Base-by-base conservation (phyloP, 1,284 basidiomycete species). In the Prillingera fragicola region DNA sequence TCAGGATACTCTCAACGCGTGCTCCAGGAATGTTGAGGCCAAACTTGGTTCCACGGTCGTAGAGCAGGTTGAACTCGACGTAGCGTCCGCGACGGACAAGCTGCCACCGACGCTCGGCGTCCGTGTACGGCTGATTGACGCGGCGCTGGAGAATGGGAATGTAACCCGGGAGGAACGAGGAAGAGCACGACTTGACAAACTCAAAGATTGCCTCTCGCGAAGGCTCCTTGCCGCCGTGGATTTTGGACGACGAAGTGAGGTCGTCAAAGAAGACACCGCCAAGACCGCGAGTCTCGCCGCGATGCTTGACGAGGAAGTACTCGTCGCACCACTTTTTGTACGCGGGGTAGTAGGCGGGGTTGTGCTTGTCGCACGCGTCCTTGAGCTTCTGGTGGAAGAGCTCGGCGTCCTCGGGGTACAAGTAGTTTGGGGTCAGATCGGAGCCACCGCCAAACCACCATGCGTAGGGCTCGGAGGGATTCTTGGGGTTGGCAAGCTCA, bases 401-500 rank as follows among this genome's bases (percentile, higher is more conserved):
- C 19, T 70, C 64, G 3, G 83, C 88, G 66, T 98, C 94, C 50
- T 86, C 84, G 50, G 83, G 81, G 72, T 84, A 90, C 8, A 98
- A 78, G 70, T 96, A 97, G 12, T 84, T 84, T 1, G 95, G 95
- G 0, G 95, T 99, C 35, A 98, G 77, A 68, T 98, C 94, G 3
- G 83, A 82, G n/a, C 94, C 94, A 27, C 94, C 94, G 33, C 94
- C 94, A 62, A 97, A 98, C 95, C 95, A 99, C 91, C 92, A 98
- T 8, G 90, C 85, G 28, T 90, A 70, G 12, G 86, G 70, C 56
- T 80, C 77, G 38, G 60, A 37, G n/a, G 54, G 55, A 48, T 42
- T 74, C 66, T 40, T 71, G 28, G 74, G 73, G 54, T 85, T 79
- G 13, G 80, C 81, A 55, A 90, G 78, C 73, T 97, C 95, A 69